These are phyloP conservation scores for Microbotryum scabiosae DNA, from an alignment of 1,284 basidiomycete genomes.

Conservation along the genomic window DNA sequence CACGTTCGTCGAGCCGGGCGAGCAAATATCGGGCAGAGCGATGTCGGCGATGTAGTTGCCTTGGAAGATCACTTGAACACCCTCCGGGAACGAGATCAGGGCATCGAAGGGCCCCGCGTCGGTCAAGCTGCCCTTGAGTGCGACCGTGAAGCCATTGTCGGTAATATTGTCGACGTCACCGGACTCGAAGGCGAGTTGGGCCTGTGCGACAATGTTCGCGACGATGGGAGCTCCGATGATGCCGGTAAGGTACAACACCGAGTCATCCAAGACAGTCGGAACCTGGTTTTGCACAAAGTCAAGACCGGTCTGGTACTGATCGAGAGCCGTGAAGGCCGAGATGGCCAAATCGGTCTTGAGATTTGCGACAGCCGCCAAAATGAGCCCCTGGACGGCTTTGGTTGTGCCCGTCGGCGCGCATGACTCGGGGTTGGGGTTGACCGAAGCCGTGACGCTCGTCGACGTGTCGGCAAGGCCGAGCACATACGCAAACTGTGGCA, in stretches of 20 bases:
- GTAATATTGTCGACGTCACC: conserved; percentile 56
- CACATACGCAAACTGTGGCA: conserved; percentile 34
- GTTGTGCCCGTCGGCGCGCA: conserved; percentile 43
- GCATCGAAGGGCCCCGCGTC: conserved; percentile 43
- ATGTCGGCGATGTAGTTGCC: conserved; percentile 60
- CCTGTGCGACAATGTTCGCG: conserved; percentile 57
- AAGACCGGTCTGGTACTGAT: conserved; percentile 49
- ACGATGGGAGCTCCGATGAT: conserved; percentile 57
- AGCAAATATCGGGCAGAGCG: conserved; percentile 58
- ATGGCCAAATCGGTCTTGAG: conserved; percentile 51
- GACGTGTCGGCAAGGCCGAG: conserved; percentile 35
- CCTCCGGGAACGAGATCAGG: conserved; percentile 33
- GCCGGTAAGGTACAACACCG: conserved; percentile 59
- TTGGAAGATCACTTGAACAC: conserved; percentile 54
- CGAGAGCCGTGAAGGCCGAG: conserved; percentile 36
- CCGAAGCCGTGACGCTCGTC: conserved; percentile 30
- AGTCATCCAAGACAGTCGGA: conserved; percentile 56
- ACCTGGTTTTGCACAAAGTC: conserved; percentile 57
- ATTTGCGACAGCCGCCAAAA: conserved; percentile 55
- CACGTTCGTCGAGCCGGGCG: conserved; percentile 57
- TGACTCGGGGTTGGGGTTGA: conserved; percentile 35
- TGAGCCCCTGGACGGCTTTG: conserved; percentile 52
- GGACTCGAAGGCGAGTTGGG: conserved; percentile 51
- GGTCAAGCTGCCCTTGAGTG: conserved; percentile 36
- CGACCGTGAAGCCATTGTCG: conserved; percentile 49